Conservation (phyloP, 805 yeast genomes). For the Candida sithepensis region DNA sequence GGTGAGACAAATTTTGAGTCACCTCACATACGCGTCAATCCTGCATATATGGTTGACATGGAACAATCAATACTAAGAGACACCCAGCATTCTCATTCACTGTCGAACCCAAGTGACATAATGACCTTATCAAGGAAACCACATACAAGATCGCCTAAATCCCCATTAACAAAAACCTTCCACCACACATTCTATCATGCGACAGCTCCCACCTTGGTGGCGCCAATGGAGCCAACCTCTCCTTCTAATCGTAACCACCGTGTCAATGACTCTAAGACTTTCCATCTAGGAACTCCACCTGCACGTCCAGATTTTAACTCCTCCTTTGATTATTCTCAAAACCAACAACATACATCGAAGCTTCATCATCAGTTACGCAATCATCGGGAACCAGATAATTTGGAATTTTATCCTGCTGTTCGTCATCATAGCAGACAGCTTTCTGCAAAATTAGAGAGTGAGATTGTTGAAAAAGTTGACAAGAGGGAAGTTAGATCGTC, state of each 20-base stretch:
- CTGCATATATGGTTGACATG: constrained; percentile 8
- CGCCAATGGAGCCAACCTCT: constrained; percentile 9
- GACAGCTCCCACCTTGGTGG: constrained; percentile 14
- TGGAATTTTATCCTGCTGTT: not conserved
- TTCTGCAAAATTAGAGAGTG: not conserved
- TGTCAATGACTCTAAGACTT: not conserved
- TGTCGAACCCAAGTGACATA: constrained; percentile 26
- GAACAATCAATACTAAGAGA: not conserved
- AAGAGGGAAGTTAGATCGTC: not conserved
- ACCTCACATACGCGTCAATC: constrained; percentile 6
- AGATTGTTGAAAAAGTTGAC: not conserved
- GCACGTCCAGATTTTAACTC: not conserved
- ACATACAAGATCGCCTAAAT: constrained; percentile 12
- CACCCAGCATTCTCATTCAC: constrained; percentile 22
- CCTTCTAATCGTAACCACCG: not conserved
- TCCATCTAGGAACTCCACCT: not conserved
- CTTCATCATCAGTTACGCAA: not conserved
- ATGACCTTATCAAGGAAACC: constrained; percentile 5
- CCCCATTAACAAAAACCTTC: constrained; percentile 23
- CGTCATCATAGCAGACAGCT: not conserved
- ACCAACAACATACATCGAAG: not conserved
- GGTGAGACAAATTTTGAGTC: not conserved
- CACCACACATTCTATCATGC: constrained; percentile 20
- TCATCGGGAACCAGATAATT: not conserved
- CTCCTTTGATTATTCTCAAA: not conserved